Evolutionary conservation across 2,329 filamentous ascomycete species (phyloP).

Genomic region (Ophiostoma quercus): DNA sequence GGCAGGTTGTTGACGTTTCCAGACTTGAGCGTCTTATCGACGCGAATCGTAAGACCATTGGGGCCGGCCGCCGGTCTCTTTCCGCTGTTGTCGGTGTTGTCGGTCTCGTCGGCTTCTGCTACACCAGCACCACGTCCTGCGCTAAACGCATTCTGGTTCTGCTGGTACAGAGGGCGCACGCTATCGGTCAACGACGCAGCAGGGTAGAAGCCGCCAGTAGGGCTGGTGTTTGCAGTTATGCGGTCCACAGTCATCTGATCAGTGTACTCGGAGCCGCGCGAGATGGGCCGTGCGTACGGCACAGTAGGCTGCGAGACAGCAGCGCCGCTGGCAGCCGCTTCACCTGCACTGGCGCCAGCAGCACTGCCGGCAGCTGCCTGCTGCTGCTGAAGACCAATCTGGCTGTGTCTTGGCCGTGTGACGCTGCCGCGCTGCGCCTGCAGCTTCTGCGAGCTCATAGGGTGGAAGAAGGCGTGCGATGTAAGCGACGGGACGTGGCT

Average conservation of each 20-base stretch:
- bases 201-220: slow-evolving; percentile 54
- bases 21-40: slow-evolving; percentile 56
- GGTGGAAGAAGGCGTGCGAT: slow-evolving; percentile 87
- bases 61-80: neutral
- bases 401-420: slow-evolving; percentile 36
- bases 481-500: slow-evolving; percentile 87
- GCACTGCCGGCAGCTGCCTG: neutral
- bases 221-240: slow-evolving; percentile 68
- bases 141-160: slow-evolving; percentile 21
- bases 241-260: slow-evolving; percentile 67
- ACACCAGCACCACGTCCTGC: slow-evolving; percentile 6
- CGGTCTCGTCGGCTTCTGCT: neutral
- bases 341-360: neutral
- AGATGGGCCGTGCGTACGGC: slow-evolving; percentile 56
- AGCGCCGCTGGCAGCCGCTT: neutral
- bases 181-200: slow-evolving; percentile 68
- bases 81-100: neutral
- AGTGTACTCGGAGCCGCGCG: slow-evolving; percentile 75
- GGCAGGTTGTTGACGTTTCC: slow-evolving; percentile 40
- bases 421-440: slow-evolving; percentile 75
- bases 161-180: slow-evolving; percentile 65
- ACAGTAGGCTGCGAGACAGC: slow-evolving; percentile 37
- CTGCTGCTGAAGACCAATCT: slow-evolving; percentile 23
- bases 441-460: slow-evolving; percentile 92
- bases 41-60: slow-evolving; percentile 49